These are phyloP conservation scores for Ustilago tritici DNA, from an alignment of 1,284 basidiomycete genomes.

Conservation along the genomic window DNA sequence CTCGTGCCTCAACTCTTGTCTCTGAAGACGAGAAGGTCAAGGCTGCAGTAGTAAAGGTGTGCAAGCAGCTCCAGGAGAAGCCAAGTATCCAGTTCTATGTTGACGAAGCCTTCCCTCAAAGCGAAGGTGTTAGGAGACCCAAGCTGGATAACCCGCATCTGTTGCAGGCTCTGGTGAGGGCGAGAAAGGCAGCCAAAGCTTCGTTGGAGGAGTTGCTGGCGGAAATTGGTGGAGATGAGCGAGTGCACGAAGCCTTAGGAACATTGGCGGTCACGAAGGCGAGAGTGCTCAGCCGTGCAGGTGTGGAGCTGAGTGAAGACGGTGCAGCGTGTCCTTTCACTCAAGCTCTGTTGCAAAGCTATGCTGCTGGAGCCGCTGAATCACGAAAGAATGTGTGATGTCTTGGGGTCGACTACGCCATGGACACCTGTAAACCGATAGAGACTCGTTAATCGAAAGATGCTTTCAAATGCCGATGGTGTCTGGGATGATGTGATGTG, in stretches of 20 bases:
- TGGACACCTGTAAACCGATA: too few species aligned
- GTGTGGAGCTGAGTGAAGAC: neutral
- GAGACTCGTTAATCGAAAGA: neutral
- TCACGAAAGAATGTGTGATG: slow-evolving; percentile 10
- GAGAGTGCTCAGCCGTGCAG: slow-evolving; percentile 7
- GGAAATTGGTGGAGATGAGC: neutral
- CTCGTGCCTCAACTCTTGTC: neutral
- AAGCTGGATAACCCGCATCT: slow-evolving; percentile 1
- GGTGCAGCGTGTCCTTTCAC: slow-evolving; percentile 20
- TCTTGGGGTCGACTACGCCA: too few species aligned
- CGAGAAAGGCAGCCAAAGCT: slow-evolving; percentile 11
- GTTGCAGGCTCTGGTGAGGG: slow-evolving; percentile 19
- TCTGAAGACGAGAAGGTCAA: neutral
- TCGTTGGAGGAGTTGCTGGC: slow-evolving; percentile 5
- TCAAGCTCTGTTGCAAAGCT: neutral
- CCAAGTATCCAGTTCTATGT: slow-evolving; percentile 50
- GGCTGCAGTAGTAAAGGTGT: slow-evolving; percentile 14
- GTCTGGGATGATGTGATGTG: too few species aligned
- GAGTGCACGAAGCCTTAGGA: slow-evolving; percentile 4
- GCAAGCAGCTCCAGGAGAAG: slow-evolving; percentile 13
- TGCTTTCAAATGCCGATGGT: neutral
- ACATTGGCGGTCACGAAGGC: slow-evolving; percentile 10
- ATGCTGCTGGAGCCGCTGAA: neutral
- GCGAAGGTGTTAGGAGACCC: slow-evolving; percentile 7
- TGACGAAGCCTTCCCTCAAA: slow-evolving; percentile 18